A percentile compares a stretch with the other conserved stretches of the same genome.
phyloP scores from a whole-genome alignment of 306 rosid species.

The Sophora flavescens region DNA sequence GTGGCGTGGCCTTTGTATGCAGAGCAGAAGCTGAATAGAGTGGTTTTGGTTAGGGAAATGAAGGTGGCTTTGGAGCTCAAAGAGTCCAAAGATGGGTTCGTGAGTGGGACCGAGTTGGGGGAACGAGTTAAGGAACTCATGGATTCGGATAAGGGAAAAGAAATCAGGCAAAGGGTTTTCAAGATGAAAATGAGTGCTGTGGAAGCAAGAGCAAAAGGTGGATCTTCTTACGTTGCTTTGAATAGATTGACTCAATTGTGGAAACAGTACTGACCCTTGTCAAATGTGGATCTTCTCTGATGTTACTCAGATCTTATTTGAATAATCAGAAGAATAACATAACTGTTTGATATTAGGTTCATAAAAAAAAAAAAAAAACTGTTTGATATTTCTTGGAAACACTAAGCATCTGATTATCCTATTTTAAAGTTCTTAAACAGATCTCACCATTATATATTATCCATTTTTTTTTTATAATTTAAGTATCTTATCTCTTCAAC shows the following conservation, averaged over 20 bases:
- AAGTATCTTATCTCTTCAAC: too few relatives aligned
- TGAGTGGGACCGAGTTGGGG: slow-evolving; percentile 44
- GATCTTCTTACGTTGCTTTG: slow-evolving; percentile 27
- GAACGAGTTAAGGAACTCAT: slow-evolving; percentile 47
- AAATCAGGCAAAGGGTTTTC: slow-evolving; percentile 25
- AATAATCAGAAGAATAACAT: too few relatives aligned
- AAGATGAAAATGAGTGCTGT: slow-evolving; percentile 28
- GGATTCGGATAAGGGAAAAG: slow-evolving; percentile 39
- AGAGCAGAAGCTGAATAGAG: slow-evolving; percentile 58
- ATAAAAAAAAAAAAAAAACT: too few relatives aligned
- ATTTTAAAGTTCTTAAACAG: too few relatives aligned
- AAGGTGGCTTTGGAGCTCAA: slow-evolving; percentile 56
- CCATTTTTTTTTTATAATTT: too few relatives aligned
- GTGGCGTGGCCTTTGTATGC: slow-evolving; percentile 72
- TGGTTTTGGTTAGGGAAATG: slow-evolving; percentile 57
- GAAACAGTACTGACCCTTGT: neutral
- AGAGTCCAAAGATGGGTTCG: slow-evolving; percentile 50
- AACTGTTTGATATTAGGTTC: too few relatives aligned
- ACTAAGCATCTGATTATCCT: too few relatives aligned
- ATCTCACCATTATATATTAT: too few relatives aligned
- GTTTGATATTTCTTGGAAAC: too few relatives aligned
- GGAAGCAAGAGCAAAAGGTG: slow-evolving; percentile 29
- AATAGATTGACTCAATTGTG: slow-evolving; percentile 9
- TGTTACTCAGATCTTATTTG: too few relatives aligned
- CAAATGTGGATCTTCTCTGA: too few relatives aligned